These are phyloP conservation scores for Annulohypoxylon moriforme DNA, from an alignment of 495 filamentous ascomycete genomes.

Conservation along the genomic window DNA sequence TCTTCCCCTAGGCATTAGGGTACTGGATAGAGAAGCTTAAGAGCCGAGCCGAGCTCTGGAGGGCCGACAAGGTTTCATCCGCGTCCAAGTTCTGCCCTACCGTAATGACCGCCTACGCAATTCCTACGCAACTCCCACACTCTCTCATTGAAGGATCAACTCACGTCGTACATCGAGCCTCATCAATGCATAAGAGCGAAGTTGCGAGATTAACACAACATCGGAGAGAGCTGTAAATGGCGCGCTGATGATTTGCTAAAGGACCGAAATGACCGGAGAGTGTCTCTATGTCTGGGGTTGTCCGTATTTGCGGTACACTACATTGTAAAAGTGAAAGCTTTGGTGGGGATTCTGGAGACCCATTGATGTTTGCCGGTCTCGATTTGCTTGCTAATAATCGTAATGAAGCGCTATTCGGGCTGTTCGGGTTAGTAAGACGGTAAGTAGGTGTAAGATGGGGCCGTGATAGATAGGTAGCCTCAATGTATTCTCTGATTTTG, in stretches of 20 bases:
- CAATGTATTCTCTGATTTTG: too few species aligned
- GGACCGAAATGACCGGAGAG: slow-evolving; percentile 4
- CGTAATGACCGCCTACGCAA: neutral
- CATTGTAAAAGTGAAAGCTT: neutral
- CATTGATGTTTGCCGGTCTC: slow-evolving; percentile 23
- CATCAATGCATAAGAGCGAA: slow-evolving; percentile 4
- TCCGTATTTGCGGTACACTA: slow-evolving; percentile 15
- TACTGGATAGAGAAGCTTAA: neutral
- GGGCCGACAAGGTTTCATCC: slow-evolving; percentile 5
- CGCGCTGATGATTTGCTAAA: slow-evolving; percentile 10
- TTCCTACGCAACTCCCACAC: slow-evolving; percentile 4
- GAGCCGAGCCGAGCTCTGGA: slow-evolving; percentile 3
- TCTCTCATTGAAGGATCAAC: slow-evolving; percentile 8
- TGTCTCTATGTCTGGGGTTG: neutral
- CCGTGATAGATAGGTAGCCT: too few species aligned
- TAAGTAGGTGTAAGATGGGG: neutral
- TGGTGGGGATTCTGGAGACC: neutral
- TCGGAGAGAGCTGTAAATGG: slow-evolving; percentile 14
- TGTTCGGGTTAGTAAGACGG: neutral
- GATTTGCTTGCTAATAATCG: slow-evolving; percentile 13
- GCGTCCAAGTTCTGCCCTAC: neutral
- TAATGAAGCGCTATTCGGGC: neutral
- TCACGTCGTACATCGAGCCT: slow-evolving; percentile 28
- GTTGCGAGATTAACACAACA: slow-evolving; percentile 12
- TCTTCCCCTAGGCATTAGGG: too few species aligned